Evolutionary conservation across 148 eudicot species (phyloP).

Genomic region (Silene latifolia): DNA sequence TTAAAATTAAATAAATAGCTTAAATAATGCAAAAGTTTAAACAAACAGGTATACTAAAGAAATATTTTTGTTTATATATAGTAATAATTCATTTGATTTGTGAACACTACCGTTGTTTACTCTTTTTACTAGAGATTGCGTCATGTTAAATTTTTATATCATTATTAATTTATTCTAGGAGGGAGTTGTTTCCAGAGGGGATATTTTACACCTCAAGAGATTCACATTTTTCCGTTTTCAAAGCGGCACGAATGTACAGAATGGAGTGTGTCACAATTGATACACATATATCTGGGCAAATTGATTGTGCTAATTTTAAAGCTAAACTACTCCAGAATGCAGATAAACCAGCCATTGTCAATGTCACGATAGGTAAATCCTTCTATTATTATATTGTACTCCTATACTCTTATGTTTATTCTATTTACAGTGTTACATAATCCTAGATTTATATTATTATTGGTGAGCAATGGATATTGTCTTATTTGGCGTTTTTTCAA

Average conservation of each 20-base stretch:
- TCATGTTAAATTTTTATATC: not conserved
- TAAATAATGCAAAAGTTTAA: too few relatives aligned
- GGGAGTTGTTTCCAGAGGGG: constrained; percentile 78
- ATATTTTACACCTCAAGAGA: constrained; percentile 69
- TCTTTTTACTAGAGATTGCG: not conserved
- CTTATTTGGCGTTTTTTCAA: too few relatives aligned
- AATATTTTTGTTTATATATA: too few relatives aligned
- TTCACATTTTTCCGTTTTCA: constrained; percentile 70
- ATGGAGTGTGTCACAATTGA: constrained; percentile 62
- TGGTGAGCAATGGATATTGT: too few relatives aligned
- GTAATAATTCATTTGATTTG: too few relatives aligned
- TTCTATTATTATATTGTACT: too few relatives aligned
- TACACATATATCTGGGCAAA: constrained; percentile 62
- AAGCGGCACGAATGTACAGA: constrained; percentile 80
- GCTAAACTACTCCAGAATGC: constrained; percentile 47
- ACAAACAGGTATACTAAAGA: too few relatives aligned
- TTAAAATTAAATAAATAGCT: too few relatives aligned
- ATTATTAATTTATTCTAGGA: constrained; percentile 33
- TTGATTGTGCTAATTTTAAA: constrained; percentile 60
- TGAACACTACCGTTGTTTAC: not conserved
- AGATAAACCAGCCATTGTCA: constrained; percentile 71
- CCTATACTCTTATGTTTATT: too few relatives aligned
- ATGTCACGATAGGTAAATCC: constrained; percentile 54
- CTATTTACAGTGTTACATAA: too few relatives aligned
- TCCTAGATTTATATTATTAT: too few relatives aligned